Evolutionary conservation across 176 grass and related monocot species (phyloP).

Genomic region (Rhipidocladum racemiflorum): DNA sequence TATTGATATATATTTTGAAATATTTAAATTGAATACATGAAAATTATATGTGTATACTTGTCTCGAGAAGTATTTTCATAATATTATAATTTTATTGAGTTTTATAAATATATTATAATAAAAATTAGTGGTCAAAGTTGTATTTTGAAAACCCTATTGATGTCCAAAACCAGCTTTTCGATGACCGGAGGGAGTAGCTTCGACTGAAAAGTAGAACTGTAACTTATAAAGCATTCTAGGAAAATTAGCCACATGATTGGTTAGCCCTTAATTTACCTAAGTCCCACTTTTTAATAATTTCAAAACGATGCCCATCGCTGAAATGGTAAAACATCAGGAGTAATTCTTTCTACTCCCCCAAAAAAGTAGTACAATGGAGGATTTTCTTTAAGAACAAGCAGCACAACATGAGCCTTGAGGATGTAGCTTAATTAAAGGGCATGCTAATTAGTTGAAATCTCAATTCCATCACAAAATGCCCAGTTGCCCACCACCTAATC

Average conservation of each 20-base stretch:
- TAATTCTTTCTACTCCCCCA: not conserved
- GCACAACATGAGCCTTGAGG: not conserved
- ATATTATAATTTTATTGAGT: too few relatives aligned
- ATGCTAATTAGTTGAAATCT: conserved; percentile 50
- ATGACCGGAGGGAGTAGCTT: too few relatives aligned
- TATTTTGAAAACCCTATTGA: too few relatives aligned
- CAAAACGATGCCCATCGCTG: not conserved
- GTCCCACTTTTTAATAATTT: not conserved
- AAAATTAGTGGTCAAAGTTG: too few relatives aligned
- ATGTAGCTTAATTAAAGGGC: not conserved
- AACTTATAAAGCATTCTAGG: not conserved
- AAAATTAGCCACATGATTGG: not conserved
- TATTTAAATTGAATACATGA: too few relatives aligned
- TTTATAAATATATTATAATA: too few relatives aligned
- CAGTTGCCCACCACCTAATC: conserved; percentile 47
- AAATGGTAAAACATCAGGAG: not conserved
- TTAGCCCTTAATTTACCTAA: not conserved
- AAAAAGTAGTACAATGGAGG: not conserved
- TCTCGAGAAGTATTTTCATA: too few relatives aligned
- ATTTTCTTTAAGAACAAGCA: conserved; percentile 15
- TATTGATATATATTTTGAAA: too few relatives aligned
- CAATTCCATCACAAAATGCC: conserved; percentile 35
- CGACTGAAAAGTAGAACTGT: not conserved
- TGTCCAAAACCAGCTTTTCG: too few relatives aligned
- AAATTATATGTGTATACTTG: too few relatives aligned